Evolutionary conservation across 257 asterid genomes (phyloP).

Genomic region (Knoxia roxburghii): DNA sequence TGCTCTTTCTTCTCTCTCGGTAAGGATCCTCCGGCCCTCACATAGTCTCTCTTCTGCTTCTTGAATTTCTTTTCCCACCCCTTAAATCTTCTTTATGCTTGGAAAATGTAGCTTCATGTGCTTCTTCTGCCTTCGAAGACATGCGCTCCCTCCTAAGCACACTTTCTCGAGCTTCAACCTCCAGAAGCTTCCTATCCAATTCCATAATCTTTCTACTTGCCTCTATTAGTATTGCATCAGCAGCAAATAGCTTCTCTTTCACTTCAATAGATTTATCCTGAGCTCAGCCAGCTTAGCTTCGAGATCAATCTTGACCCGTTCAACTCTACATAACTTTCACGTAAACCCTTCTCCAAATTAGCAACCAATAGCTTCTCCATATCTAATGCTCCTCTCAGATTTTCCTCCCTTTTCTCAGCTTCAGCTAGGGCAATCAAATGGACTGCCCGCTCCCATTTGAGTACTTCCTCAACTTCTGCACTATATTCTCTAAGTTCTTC

Average conservation of each 20-base stretch:
- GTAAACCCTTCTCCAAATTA: slow-evolving; percentile 69
- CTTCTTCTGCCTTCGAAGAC: slow-evolving; percentile 69
- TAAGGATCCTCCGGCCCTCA: slow-evolving; percentile 53
- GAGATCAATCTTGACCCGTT: slow-evolving; percentile 46
- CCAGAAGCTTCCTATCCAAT: slow-evolving; percentile 71
- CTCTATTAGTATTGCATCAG: slow-evolving; percentile 81
- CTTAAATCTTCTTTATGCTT: slow-evolving; percentile 61
- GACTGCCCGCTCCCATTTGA: slow-evolving; percentile 74
- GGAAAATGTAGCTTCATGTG: slow-evolving; percentile 51
- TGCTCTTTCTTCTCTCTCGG: slow-evolving; percentile 72
- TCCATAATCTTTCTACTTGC: slow-evolving; percentile 68
- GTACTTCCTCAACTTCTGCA: slow-evolving; percentile 54
- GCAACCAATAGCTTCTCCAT: slow-evolving; percentile 59
- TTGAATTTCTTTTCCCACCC: slow-evolving; percentile 78
- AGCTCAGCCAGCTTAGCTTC: slow-evolving; percentile 57
- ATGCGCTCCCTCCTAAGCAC: slow-evolving; percentile 61
- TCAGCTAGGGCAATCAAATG: slow-evolving; percentile 60
- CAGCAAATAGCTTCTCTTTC: slow-evolving; percentile 58
- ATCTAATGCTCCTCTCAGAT: slow-evolving; percentile 58
- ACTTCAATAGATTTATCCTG: slow-evolving; percentile 61
- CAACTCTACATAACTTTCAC: slow-evolving; percentile 44
- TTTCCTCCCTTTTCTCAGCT: slow-evolving; percentile 72
- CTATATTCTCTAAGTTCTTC: slow-evolving; percentile 57
- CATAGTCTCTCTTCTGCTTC: slow-evolving; percentile 79
- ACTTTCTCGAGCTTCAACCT: slow-evolving; percentile 74